Evolutionary conservation across 306 rosid species (phyloP).

Genomic region (Corylus americana): DNA sequence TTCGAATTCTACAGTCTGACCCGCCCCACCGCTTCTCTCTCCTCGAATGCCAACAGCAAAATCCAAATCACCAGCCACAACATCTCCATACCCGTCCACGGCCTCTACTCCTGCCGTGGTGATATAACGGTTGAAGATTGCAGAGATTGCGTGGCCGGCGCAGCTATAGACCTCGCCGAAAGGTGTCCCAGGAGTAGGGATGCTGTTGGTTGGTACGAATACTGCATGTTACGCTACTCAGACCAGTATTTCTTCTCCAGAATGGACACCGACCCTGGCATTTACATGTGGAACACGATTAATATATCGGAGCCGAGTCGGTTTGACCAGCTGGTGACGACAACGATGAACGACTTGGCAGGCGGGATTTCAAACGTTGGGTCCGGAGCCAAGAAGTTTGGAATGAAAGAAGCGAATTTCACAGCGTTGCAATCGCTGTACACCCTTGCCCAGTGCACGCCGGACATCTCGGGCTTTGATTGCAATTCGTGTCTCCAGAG

Average conservation of each 20-base stretch:
- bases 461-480: background rate
- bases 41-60: background rate
- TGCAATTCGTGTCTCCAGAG: background rate
- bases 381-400: background rate
- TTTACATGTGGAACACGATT: no score
- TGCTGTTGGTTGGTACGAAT: constrained; percentile 55
- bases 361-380: background rate
- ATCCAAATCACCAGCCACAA: constrained; percentile 4
- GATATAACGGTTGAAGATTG: constrained; percentile 40
- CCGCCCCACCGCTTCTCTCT: no score
- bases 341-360: background rate
- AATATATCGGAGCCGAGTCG: background rate
- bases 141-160: constrained; percentile 43
- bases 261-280: background rate
- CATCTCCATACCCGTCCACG: constrained; percentile 23
- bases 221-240: constrained; percentile 44
- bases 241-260: constrained; percentile 28
- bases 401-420: background rate
- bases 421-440: background rate
- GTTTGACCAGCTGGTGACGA: background rate
- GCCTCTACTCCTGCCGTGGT: constrained; percentile 52
- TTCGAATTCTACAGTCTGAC: background rate
- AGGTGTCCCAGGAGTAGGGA: constrained; percentile 31
- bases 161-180: constrained; percentile 16
- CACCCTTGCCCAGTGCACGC: constrained; percentile 8